Evolutionary conservation across 495 filamentous ascomycete genomes (phyloP), one percentile per base, ranked within the genome.

Genomic region (Baudoinia panamericana): DNA sequence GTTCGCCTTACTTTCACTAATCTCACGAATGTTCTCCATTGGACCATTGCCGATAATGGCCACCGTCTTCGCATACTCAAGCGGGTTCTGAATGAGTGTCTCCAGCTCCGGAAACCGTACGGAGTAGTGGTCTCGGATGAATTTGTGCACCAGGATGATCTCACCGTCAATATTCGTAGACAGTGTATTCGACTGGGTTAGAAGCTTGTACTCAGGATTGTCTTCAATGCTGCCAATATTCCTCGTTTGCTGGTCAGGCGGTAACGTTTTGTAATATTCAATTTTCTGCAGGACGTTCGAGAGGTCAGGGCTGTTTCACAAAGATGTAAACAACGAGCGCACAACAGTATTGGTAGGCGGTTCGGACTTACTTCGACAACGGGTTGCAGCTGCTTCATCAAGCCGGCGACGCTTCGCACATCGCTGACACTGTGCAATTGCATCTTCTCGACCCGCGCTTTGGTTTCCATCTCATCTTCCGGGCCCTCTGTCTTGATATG

Each of bases 11-110:
- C 72, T 80, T 3, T 76, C 75, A 0, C 71, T 64, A 25, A 93
- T 64, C 2, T 68, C 60, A 56, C 84, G 88, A 60, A 97, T 85
- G 41, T 82, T 77, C 55, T 93, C 82, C 66, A 96, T 73, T 9
- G 92, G 85, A 9, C 83, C 84, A 65, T 97, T 96, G 51, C 81
- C 76, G 51, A 96, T 73, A 51, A 95, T 90, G 1, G 84, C 82
- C 8, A 96, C 90, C 1, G 84, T 84, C 62, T 93, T 94, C 11
- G 90, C 84, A 63, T 95, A 97, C 53, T 96, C 85, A 45, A 97
- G 68, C 5, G 90, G 83, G 53, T 82, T 93, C 47, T 77, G 82
- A 52, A 97, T 77, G 26, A 97, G 73, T 13, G 82, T 86, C 62
- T 96, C 90, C n/a, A 97, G 72, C 61, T 95, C 88, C 4, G 88